Evolutionary conservation across 2,329 filamentous ascomycete genomes (phyloP), one percentile per base, ranked within the genome.

Genomic region (Gliomastix tumulicola): DNA sequence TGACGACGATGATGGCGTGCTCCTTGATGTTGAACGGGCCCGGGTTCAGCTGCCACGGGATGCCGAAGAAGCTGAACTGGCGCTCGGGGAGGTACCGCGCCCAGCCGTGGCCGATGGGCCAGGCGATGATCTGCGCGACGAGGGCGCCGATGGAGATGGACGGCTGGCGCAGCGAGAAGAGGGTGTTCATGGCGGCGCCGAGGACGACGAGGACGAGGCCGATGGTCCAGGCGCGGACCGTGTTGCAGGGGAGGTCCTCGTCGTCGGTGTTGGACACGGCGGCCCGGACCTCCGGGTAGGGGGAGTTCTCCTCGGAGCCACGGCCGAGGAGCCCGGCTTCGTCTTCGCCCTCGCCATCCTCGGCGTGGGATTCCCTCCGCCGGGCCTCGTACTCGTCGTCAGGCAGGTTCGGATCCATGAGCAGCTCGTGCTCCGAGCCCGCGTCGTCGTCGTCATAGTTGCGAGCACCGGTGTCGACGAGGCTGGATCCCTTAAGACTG

Each of bases 1-100:
- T 82, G 45, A 82, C 74, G 15, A 79, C 74, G 39, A 84, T 82
- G 41, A 84, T 71, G 30, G 76, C 61, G 51, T 84, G 80, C 50
- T 84, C 80, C 54, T 84, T 84, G 53, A 81, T 68, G 49, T 82
- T 84, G 57, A 84, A 84, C 2, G 79, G 79, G 0, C 78, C 78
- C 0, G 79, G 77, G 38, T 83, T 84, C n/a, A 83, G 57, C 20
- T 18, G 17, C 67, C 71, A 79, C 16, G 49, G 59, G 6, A 67
- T 39, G 9, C 78, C 77, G 43, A 79, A 71, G 1, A 68, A 69
- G 16, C 49, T 64, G 37, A 77, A 68, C 23, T 63, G 57, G 41
- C 55, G 62, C 11, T 56, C 53, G 1, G 78, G 76, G 53, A 80
- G 60, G 22, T 74, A 55, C 33, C 56, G 63, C 12, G 76, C 74